Conservation (phyloP, 169 alveolate species). For the Neospora caninum region DNA sequence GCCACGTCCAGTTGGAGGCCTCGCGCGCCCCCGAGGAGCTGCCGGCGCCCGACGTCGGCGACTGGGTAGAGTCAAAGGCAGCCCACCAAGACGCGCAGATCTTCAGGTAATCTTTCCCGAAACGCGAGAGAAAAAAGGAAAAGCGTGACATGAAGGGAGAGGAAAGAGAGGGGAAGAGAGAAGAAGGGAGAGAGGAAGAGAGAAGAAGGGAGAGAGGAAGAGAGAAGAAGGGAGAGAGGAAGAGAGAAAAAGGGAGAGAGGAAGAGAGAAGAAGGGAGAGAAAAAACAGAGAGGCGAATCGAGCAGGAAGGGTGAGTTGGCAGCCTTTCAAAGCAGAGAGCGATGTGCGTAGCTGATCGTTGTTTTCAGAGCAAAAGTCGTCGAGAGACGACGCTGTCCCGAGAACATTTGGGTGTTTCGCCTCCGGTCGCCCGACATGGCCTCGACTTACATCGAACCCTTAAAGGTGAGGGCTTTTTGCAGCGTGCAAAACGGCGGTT, state of each 20-base stretch:
- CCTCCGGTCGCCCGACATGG: slow-evolving; percentile 62
- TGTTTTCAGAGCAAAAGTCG: slow-evolving; percentile 48
- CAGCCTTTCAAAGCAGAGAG: too few relatives aligned
- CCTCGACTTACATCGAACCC: slow-evolving; percentile 53
- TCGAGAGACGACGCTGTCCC: slow-evolving; percentile 7
- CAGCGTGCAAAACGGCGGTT: background rate
- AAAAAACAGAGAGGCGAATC: background rate
- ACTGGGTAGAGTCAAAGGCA: slow-evolving; percentile 64
- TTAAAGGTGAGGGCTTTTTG: slow-evolving; percentile 24
- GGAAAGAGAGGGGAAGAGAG: background rate
- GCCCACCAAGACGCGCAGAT: slow-evolving; percentile 67
- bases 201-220: too few relatives aligned
- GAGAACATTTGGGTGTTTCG: slow-evolving; percentile 48
- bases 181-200: background rate
- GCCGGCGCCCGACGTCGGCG: slow-evolving; percentile 62
- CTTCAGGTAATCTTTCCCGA: slow-evolving; percentile 23
- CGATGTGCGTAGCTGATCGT: too few relatives aligned
- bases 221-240: background rate
- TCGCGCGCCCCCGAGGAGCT: slow-evolving; percentile 42
- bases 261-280: background rate
- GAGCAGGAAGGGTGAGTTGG: too few relatives aligned
- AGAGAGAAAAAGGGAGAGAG: background rate
- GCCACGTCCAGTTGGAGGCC: slow-evolving; percentile 50
- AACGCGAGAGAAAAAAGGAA: background rate
- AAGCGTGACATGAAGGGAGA: background rate